Evolutionary conservation across 176 grass and related monocot species (phyloP), one percentile per base, ranked within the genome.

Genomic region (Oryza glumipatula): DNA sequence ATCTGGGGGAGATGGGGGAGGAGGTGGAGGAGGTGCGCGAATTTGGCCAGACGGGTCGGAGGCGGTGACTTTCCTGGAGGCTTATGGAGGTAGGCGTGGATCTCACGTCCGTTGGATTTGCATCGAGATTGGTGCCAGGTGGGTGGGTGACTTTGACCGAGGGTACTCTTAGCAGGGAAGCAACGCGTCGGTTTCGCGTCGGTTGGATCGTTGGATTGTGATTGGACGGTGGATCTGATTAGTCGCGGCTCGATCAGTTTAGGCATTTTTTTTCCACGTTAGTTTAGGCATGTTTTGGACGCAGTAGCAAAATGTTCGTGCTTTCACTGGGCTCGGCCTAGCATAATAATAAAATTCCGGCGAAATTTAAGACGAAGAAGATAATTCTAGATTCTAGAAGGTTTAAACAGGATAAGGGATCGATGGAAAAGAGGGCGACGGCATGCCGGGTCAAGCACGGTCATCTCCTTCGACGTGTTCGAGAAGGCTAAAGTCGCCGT

Each of bases 1-100:
- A 94, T 88, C 90, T 90, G 85, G 70, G 74, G 35, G 75, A 12
- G 32, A 4, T 1, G 33, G 39, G 39, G 15, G 3, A 11, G 68
- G 45, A 9, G 38, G 35, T 26, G 2, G 28, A 35, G 67, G 66
- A 46, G 63, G 65, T 36, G 68, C n/a, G 76, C 78, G 74, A 60
- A 86, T 83, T 83, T 77, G 48, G 84, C 49, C 75, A 72, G 73
- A 68, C 67, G 22, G 21, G 79, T 82, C 39, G 38, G 11, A 22
- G 22, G 17, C 2, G 88, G 17, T 35, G 77, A 54, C 49, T 80
- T 71, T 71, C 5, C 28, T 7, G 13, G 21, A 74, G 84, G 30
- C 22, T 74, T 83, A 64, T 56, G 26, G 48, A 51, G 82, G 22
- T 52, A 24, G 21, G 6, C 15, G 5, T 68, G 4, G 22, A 4